Base-by-base conservation (phyloP, 495 filamentous ascomycete genomes). In the Xylaria castorea region DNA sequence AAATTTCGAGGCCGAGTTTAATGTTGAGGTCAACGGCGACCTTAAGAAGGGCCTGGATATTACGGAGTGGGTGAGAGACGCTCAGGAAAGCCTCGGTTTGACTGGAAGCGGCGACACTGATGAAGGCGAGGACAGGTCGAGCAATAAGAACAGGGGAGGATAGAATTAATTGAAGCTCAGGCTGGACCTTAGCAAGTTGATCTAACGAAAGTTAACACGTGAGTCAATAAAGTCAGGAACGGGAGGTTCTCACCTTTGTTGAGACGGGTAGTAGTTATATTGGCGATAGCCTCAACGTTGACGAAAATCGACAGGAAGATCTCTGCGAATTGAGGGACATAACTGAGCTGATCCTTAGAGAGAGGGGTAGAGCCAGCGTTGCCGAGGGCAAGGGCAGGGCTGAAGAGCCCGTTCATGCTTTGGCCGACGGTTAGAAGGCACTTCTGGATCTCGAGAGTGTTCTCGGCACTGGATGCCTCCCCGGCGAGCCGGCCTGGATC, bases 141-240 rank as follows among this genome's bases (percentile, higher is more conserved):
- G 71, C 58, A 22, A 78, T 46, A 65, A 73, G 67, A 64, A 71
- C 57, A 34, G 74, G 44, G n/a, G 66, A 61, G 25, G 73, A 53
- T 18, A 78, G 69, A 25, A 74, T 74, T 46, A 72, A 70, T 65
- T 75, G 73, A 38, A 80, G 74, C 71, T 78, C 76, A 7, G 78
- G 71, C 74, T 75, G 65, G 70, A 76, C 22, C 5, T 71, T 50
- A 42, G 68, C 67, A 0, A 74, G 63, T 61, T 68, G 66, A 70
- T 76, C 77, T 79, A 34, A 0, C 25, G 32, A 8, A 22, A 14
- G 38, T 79, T 75, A 79, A 71, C 22, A 71, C 68, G 0, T 4
- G 25, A 36, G 1, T 27, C 7, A 1, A 12, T 18, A 38, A 3
- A 32, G 38, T 1, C 5, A 8, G 1, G 0, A 18, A 7, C 12